Evolutionary conservation across 805 yeast species (phyloP).

Genomic region (Kluyveromyces aestuarii): DNA sequence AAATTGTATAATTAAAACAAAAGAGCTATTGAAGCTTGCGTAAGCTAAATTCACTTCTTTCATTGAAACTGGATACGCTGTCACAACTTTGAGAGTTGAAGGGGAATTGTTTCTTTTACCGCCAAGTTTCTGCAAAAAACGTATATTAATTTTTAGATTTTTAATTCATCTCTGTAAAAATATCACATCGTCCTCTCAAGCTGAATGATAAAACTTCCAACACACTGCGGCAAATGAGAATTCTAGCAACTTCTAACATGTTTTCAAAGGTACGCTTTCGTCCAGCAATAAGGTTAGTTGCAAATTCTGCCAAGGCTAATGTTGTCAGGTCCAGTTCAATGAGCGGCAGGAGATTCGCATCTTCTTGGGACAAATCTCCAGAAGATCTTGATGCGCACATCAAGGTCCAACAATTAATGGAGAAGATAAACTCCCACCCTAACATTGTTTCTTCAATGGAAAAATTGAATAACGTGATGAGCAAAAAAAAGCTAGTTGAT

Average conservation of each 20-base stretch:
- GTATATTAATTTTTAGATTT: no score
- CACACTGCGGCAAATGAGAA: no score
- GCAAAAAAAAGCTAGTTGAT: constrained; percentile 13
- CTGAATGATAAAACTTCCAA: no score
- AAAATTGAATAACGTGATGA: constrained; percentile 14
- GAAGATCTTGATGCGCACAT: constrained; percentile 19
- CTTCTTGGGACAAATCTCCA: constrained; percentile 21
- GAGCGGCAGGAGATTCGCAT: constrained; percentile 13
- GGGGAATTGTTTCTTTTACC: not conserved
- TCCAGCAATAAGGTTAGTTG: not conserved
- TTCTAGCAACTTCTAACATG: not conserved
- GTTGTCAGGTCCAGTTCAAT: constrained; percentile 8
- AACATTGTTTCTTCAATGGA: constrained; percentile 14
- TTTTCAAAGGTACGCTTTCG: not conserved
- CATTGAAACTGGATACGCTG: not conserved
- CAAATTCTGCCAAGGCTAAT: constrained; percentile 10
- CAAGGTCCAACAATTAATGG: constrained; percentile 19
- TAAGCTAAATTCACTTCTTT: not conserved
- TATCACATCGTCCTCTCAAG: not conserved
- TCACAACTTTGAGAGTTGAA: not conserved
- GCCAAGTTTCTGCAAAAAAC: not conserved
- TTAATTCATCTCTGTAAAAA: no score
- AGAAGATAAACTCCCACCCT: constrained; percentile 17
- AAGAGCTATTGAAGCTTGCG: not conserved
- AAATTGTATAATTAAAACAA: not conserved